Base-by-base conservation (phyloP, 2,329 filamentous ascomycete genomes). In the Ustulina deusta region DNA sequence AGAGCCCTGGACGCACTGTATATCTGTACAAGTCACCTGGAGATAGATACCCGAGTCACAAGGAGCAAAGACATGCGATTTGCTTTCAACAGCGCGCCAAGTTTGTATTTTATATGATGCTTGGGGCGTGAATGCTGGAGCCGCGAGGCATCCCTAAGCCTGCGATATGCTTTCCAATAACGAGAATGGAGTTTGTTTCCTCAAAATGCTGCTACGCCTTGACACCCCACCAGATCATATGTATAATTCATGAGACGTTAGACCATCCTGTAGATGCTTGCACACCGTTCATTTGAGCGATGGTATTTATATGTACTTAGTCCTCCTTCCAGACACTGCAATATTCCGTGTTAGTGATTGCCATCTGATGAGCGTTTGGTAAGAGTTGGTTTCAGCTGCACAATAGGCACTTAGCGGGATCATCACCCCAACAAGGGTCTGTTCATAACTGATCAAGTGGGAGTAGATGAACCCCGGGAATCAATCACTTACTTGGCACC, bases 261-360 rank as follows among this genome's bases (percentile, higher is more conserved):
- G 1, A 34, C 17, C 42, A 57, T 54, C 44, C 17, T 20, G 1
- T 56, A 22, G 20, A 40, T 46, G n/a, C 29, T 29, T 44, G 38
- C 42, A 49, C 38, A 49, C 38, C 32, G 46, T 44, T 64, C 25
- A 34, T 55, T 40, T 58, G 25, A 56, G 52, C 11, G 42, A 17
- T 52, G 11, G 36, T 54, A 44, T 40, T n/a, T 36, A 44, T 49
- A 38, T 60, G 49, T 52, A 38, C 15, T 63, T 54, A 65, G n/a
- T 63, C 58, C 27, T 67, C 60, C 52, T 68, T 68, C 68, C 68
- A 70, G 46, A 70, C 68, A 64, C 66, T 69, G 40, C 40, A 40
- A 38, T 36, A 54, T 22, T 22, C 49, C 34, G 40, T 17, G 52
- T 69, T 60, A 69, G 66, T 49, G 25, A 48, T 52, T n/a, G 42